A percentile compares a stretch with the other conserved stretches of the same genome.
phyloP scores from a whole-genome alignment of 495 filamentous ascomycete species.

The Annulohypoxylon nitens region DNA sequence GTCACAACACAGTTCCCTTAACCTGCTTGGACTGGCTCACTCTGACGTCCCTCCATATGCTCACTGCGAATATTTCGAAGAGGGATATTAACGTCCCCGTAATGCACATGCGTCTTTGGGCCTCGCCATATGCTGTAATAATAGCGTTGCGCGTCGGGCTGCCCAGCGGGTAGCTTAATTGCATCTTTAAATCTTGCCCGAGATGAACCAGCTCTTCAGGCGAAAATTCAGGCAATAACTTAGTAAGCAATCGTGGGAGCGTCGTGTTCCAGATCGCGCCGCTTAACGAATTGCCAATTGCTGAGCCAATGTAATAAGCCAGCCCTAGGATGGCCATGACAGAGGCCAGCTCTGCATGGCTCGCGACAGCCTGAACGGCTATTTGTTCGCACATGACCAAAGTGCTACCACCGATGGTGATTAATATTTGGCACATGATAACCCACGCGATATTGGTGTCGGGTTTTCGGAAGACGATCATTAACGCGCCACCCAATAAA shows the following conservation, averaged over 20 bases:
- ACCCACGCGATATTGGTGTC: constrained; percentile 69
- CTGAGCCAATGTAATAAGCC: constrained; percentile 65
- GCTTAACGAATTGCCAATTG: constrained; percentile 66
- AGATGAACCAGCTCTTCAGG: constrained; percentile 63
- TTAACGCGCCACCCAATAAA: constrained; percentile 75
- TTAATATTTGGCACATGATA: constrained; percentile 76
- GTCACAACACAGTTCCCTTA: constrained; percentile 60
- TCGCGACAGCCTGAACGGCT: constrained; percentile 65
- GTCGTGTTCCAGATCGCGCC: constrained; percentile 70
- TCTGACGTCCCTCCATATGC: constrained; percentile 63
- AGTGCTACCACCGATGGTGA: constrained; percentile 73
- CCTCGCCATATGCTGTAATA: constrained; percentile 69
- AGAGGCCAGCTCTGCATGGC: constrained; percentile 68
- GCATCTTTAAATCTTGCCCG: constrained; percentile 71
- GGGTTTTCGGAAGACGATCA: constrained; percentile 78
- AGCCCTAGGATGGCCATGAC: constrained; percentile 66
- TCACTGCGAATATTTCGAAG: constrained; percentile 59
- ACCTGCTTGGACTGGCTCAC: constrained; percentile 67
- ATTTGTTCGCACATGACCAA: constrained; percentile 69
- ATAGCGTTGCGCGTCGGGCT: constrained; percentile 70
- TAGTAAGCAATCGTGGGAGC: constrained; percentile 57
- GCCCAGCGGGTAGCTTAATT: constrained; percentile 71
- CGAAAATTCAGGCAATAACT: constrained; percentile 59
- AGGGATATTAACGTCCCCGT: constrained; percentile 52
- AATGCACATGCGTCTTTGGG: constrained; percentile 64